Conservation (phyloP, 2,329 filamentous ascomycete genomes). For the Fusarium begoniae region DNA sequence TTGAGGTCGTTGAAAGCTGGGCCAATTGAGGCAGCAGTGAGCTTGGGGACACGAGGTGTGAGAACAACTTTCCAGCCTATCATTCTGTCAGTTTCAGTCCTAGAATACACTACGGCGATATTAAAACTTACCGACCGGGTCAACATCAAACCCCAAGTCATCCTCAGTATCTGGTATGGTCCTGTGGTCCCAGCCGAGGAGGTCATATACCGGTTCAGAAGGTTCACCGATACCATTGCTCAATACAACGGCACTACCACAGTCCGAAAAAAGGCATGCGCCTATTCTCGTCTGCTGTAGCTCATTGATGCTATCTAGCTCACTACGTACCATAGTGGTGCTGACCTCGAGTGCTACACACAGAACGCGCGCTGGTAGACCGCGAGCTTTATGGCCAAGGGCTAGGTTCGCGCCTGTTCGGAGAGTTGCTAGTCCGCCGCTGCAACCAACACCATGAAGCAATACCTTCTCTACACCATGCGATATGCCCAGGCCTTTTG, state of each 20-base stretch:
- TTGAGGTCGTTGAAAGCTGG: slow-evolving; percentile 66
- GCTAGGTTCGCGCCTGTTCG: slow-evolving; percentile 74
- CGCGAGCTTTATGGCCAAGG: slow-evolving; percentile 66
- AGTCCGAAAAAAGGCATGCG: slow-evolving; percentile 74
- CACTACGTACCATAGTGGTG: slow-evolving; percentile 69
- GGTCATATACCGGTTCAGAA: slow-evolving; percentile 61
- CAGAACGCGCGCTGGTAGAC: slow-evolving; percentile 69
- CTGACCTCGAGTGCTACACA: slow-evolving; percentile 72
- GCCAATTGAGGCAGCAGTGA: slow-evolving; percentile 61
- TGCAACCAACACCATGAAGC: slow-evolving; percentile 73
- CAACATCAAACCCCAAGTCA: slow-evolving; percentile 72
- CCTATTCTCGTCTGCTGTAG: slow-evolving; percentile 71
- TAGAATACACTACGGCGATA: not conserved
- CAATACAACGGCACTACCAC: slow-evolving; percentile 71
- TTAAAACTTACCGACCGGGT: slow-evolving; percentile 62
- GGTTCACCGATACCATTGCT: slow-evolving; percentile 68
- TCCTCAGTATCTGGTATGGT: slow-evolving; percentile 68
- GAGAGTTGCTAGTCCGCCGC: slow-evolving; percentile 69
- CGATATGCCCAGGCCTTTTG: slow-evolving; percentile 65
- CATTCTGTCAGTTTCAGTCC: slow-evolving; percentile 23
- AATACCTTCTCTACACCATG: slow-evolving; percentile 70
- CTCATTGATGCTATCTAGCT: slow-evolving; percentile 70
- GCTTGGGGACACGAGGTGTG: slow-evolving; percentile 66
- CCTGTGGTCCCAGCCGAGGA: slow-evolving; percentile 72
- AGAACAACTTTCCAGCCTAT: slow-evolving; percentile 73